Evolutionary conservation across 1,284 basidiomycete genomes (phyloP).

Genomic region (Amylostereum areolatum): DNA sequence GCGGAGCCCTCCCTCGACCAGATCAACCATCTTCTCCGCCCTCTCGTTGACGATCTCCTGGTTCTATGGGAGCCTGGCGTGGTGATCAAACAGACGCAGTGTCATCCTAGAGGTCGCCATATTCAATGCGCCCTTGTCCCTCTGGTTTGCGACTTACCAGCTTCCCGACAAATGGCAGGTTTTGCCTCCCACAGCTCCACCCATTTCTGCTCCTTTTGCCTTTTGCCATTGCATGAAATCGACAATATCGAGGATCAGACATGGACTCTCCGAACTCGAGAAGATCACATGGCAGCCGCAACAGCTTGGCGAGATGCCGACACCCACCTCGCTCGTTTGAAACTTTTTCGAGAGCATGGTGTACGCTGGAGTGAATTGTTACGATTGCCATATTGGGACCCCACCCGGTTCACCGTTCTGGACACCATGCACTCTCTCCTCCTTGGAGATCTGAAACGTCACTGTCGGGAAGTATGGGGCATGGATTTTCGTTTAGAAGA

Average conservation of each 20-base stretch:
- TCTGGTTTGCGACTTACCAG: slow-evolving; percentile 12
- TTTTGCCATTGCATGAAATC: slow-evolving; percentile 1
- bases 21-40: slow-evolving; percentile 15
- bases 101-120: neutral
- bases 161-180: slow-evolving; percentile 5
- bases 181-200: slow-evolving; percentile 7
- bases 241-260: slow-evolving; percentile 6
- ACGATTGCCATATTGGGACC: slow-evolving; percentile 33
- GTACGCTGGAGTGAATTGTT: slow-evolving; percentile 31
- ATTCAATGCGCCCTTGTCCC: slow-evolving; percentile 13
- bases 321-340: slow-evolving; percentile 13
- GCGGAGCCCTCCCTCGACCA: slow-evolving; percentile 11
- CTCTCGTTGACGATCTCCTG: slow-evolving; percentile 16
- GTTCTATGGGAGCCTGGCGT: slow-evolving; percentile 13
- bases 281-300: slow-evolving; percentile 13
- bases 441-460: slow-evolving; percentile 11
- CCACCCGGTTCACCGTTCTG: slow-evolving; percentile 18
- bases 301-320: slow-evolving; percentile 21
- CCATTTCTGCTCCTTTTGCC: slow-evolving; percentile 16
- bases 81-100: too few species aligned
- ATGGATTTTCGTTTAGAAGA: too few species aligned
- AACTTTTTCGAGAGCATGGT: slow-evolving; percentile 20
- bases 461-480: slow-evolving; percentile 10
- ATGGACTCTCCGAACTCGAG: slow-evolving; percentile 4
- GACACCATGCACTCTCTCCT: slow-evolving; percentile 25